Base-by-base conservation (phyloP, 768 basidiomycete genomes). In the Amanita phalloides region DNA sequence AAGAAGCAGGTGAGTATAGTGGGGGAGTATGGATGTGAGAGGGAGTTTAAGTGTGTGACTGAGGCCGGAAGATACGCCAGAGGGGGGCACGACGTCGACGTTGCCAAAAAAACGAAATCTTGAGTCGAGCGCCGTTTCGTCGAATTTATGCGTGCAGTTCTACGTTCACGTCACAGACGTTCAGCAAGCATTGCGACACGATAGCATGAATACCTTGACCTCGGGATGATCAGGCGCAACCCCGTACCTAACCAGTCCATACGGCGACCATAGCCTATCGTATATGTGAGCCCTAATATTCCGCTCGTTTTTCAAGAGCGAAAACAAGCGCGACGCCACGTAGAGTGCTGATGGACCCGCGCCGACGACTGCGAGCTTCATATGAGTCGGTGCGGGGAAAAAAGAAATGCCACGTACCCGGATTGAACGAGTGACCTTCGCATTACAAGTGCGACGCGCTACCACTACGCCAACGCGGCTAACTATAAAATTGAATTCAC, bases 151-250 rank as follows among this genome's bases (percentile, higher is more conserved):
- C 21, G 86, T 91, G 68, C 93, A 96, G 66, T 98, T 98, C 94
- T 97, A 51, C 56, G 45, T 43, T 20, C 51, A 44, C 21, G 26
- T 26, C 39, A 49, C 38, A 48, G 45, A 49, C 17, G 49, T 37
- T 47, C 38, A 45, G 36, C 45, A 45, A 45, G 36, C 45, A 45
- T 38, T 20, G 53, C 45, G 39, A 46, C 21, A 48, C 6, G 17
- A 20, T 23, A 25, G 23, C 4, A 54, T 5, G n/a, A 70, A 63
- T 57, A 67, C 95, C 80, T 97, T 99, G 66, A 98, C 94, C 71
- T 97, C 95, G 8, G 96, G 92, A 66, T 98, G 95, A 69, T 98
- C 95, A 41, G 95, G 95, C 9, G 96, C 95, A 11, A 99, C 94
- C 0, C 96, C 94, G 61, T 94, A 99, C 42, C 96, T 74, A 3